Evolutionary conservation across 176 grass and related monocot genomes (phyloP).

Genomic region (Ensete ventricosum): DNA sequence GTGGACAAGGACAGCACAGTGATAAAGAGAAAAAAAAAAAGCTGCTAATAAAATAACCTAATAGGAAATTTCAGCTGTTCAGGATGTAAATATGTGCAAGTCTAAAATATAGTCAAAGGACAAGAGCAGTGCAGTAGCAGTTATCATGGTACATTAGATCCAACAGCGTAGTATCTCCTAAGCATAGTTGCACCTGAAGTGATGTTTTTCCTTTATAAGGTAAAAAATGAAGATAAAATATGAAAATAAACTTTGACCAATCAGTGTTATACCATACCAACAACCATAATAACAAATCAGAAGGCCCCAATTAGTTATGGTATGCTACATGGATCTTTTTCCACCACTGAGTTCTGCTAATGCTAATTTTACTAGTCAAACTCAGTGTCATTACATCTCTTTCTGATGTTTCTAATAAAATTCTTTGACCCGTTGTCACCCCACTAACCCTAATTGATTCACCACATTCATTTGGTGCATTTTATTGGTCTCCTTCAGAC

Average conservation of each 20-base stretch:
- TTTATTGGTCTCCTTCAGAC: no score
- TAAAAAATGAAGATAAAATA: background rate
- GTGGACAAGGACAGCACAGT: background rate
- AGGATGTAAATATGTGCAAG: background rate
- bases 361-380: background rate
- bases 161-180: background rate
- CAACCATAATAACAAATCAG: background rate
- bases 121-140: background rate
- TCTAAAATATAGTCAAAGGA: background rate
- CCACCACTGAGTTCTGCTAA: background rate
- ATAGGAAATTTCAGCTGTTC: background rate
- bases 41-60: background rate
- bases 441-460: no score
- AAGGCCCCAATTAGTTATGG: background rate
- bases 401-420: background rate
- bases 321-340: background rate
- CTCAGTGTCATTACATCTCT: background rate
- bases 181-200: background rate
- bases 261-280: background rate
- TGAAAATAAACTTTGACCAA: background rate
- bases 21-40: no score
- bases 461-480: no score
- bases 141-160: background rate
- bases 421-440: background rate
- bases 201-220: background rate